Evolutionary conservation across 1,284 basidiomycete genomes (phyloP).

Genomic region (Quambalaria eucalypti): DNA sequence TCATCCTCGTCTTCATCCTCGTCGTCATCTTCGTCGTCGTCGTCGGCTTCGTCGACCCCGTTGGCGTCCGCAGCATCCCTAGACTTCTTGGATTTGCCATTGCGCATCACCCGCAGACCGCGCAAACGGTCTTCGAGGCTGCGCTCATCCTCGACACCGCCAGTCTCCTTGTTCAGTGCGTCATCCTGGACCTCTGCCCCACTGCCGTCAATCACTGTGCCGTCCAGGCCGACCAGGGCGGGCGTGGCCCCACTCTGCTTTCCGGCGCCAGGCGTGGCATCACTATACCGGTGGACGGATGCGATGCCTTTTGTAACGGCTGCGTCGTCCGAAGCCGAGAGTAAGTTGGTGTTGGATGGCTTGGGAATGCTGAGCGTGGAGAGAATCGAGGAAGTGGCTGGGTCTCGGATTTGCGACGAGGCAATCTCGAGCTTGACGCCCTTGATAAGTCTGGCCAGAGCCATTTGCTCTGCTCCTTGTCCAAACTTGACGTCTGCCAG

Average conservation of each 20-base stretch:
- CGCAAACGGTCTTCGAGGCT: constrained; percentile 2
- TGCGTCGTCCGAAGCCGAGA: constrained; percentile 10
- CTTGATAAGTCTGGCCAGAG: constrained; percentile 28
- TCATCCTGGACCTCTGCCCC: constrained; percentile 1
- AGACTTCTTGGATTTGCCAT: constrained; percentile 17
- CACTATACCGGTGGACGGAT: constrained; percentile 25
- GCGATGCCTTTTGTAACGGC: constrained; percentile 18
- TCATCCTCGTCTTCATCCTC: constrained; percentile 18
- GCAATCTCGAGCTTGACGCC: constrained; percentile 36
- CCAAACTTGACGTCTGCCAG: constrained; percentile 20
- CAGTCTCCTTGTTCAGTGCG: constrained; percentile 15
- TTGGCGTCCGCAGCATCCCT: constrained; percentile 3
- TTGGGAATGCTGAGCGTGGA: constrained; percentile 4
- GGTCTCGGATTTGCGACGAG: constrained; percentile 16
- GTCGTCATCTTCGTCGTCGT: constrained; percentile 13
- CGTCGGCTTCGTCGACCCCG: constrained; percentile 6
- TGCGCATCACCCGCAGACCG: constrained; percentile 4
- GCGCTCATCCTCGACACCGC: constrained; percentile 14
- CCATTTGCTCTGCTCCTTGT: constrained; percentile 13
- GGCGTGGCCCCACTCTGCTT: constrained; percentile 8
- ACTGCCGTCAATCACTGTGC: constrained; percentile 6
- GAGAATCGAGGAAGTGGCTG: constrained; percentile 14
- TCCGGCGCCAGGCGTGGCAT: constrained; percentile 16
- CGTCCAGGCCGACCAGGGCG: constrained; percentile 8
- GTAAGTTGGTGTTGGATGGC: neutral